A percentile compares a stretch with the other conserved stretches of the same genome.
Evolutionary conservation across 2,329 filamentous ascomycete genomes (phyloP).

Genomic region (Aspergillus novoparasiticus): DNA sequence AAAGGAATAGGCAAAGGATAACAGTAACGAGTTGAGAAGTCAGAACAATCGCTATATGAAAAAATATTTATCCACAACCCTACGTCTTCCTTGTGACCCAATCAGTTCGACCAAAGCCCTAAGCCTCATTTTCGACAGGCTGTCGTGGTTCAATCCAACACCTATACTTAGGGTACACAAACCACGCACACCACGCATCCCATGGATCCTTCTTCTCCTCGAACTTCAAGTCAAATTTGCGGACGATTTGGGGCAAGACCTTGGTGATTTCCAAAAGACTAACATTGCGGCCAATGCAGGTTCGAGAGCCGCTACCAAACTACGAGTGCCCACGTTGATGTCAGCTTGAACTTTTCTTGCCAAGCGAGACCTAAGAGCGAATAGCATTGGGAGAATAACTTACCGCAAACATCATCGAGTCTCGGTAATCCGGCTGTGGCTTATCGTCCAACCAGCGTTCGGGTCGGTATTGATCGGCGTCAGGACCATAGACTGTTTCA

Average conservation of each 20-base stretch:
- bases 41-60: no score
- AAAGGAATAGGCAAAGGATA: no score
- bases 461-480: slow-evolving; percentile 4
- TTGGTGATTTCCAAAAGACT: slow-evolving; percentile 32
- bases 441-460: slow-evolving; percentile 2
- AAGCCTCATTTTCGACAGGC: background rate
- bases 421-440: background rate
- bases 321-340: background rate
- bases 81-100: no score
- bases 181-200: background rate
- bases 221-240: slow-evolving; percentile 2
- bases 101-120: background rate
- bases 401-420: slow-evolving; percentile 1
- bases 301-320: slow-evolving; percentile 26
- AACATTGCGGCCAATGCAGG: slow-evolving; percentile 23
- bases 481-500: background rate
- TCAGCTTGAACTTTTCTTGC: background rate
- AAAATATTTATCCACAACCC: no score
- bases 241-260: slow-evolving; percentile 51
- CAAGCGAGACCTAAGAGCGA: background rate
- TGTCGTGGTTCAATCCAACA: background rate
- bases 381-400: background rate
- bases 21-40: no score
- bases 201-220: background rate
- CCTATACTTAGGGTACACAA: background rate